Evolutionary conservation across 805 yeast species (phyloP).

Genomic region (Ogataea methanolica): DNA sequence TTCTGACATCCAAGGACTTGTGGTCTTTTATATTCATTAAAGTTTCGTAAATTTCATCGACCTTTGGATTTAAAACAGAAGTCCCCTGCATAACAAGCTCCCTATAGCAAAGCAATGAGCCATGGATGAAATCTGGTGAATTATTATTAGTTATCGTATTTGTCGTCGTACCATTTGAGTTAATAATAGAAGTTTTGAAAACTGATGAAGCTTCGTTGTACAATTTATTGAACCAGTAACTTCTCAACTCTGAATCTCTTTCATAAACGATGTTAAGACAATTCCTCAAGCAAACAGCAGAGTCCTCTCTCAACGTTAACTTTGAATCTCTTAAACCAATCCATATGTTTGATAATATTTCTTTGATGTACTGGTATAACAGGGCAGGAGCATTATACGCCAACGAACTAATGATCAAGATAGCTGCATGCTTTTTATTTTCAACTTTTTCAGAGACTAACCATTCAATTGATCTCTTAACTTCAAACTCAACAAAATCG

Average conservation of each 20-base stretch:
- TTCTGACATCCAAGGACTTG: conserved; percentile 68
- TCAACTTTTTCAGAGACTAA: conserved; percentile 84
- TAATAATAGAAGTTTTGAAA: conserved; percentile 18
- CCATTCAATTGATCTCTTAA: conserved; percentile 87
- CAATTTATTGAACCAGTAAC: conserved; percentile 70
- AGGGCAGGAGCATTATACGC: conserved; percentile 86
- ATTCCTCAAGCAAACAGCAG: conserved; percentile 74
- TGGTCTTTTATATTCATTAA: conserved; percentile 72
- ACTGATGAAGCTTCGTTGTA: conserved; percentile 30
- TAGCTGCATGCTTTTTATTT: conserved; percentile 84
- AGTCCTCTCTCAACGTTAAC: conserved; percentile 68
- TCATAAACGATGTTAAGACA: conserved; percentile 77
- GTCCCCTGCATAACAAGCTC: conserved; percentile 74
- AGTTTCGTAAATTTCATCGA: conserved; percentile 73
- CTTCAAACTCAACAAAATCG: conserved; percentile 90
- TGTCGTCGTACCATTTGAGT: conserved; percentile 1
- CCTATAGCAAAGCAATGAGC: conserved; percentile 74
- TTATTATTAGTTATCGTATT: conserved; percentile 12
- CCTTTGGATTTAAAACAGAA: conserved; percentile 62
- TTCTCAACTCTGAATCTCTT: conserved; percentile 66
- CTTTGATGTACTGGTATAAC: conserved; percentile 70
- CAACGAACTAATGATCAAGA: conserved; percentile 73
- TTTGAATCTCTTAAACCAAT: conserved; percentile 79
- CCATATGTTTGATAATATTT: conserved; percentile 82
- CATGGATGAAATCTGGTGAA: conserved; percentile 75